Base-by-base conservation (phyloP, 2,329 filamentous ascomycete genomes). In the Sphaerostilbella broomeana region DNA sequence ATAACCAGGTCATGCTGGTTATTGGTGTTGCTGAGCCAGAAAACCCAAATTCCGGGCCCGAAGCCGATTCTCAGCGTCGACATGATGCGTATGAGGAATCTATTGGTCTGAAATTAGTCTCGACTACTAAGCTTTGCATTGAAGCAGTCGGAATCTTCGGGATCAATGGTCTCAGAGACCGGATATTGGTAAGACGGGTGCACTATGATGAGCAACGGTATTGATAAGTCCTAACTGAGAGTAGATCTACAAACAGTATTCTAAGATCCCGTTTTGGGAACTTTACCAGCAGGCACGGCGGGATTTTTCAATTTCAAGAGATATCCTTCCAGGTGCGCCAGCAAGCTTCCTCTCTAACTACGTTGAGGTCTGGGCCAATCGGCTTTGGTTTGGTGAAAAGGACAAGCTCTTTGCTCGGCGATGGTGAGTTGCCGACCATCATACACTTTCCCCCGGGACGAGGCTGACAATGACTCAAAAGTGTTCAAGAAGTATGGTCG, bases 1-100 rank as follows among this genome's bases (percentile, higher is more conserved):
- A 79, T 50, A 79, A 79, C 47, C 75, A 79, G 47, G 75, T 79
- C 4, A 79, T 79, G 75, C 65, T 70, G 13, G 73, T 77, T 8
- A 79, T 79, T 26, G 75, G 75, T 5, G 75, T 79, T 4, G 75
- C 75, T 7, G 75, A 79, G 49, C 71, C 74, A 11, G 75, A 79
- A 38, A 69, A 67, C 35, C 58, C 58, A 6, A n/a, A n/a, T n/a
- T n/a, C n/a, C n/a, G 61, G 64, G 4, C 58, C 61, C 5, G 63
- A 69, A 36, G 53, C 58, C 6, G 65, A 69, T 27, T 56, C 60
- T 2, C 59, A 64, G n/a, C 57, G 59, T 11, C 59, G 63, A 9
- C 70, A 75, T 45, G 56, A 65, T 21, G 56, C 58, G 7, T 69
- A 72, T 35, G 73, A 79, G 43, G 65, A 69, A 18, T 49, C 54